These are phyloP conservation scores for Ogataea sp. DNA, from an alignment of 805 yeast genomes.

Conservation along the genomic window DNA sequence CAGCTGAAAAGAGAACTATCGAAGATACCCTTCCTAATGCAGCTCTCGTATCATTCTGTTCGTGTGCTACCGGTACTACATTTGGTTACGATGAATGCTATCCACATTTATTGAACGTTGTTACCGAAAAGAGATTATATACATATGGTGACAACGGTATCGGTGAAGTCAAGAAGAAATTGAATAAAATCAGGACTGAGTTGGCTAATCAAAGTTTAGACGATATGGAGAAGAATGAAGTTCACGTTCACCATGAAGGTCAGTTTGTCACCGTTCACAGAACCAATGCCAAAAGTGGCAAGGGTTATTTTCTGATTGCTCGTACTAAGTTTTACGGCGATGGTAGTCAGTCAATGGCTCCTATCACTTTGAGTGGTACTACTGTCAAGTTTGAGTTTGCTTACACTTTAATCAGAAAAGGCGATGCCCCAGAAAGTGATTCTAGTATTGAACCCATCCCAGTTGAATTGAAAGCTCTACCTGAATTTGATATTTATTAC, in stretches of 20 bases:
- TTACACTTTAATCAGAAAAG: constrained; percentile 45
- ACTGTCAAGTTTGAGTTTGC: constrained; percentile 49
- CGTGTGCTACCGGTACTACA: constrained; percentile 90
- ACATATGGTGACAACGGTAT: constrained; percentile 53
- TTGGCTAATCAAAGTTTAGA: constrained; percentile 54
- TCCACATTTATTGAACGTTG: constrained; percentile 76
- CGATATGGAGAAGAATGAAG: constrained; percentile 55
- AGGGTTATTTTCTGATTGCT: constrained; percentile 84
- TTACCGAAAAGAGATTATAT: constrained; percentile 63
- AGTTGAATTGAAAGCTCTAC: constrained; percentile 46
- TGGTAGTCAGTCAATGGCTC: constrained; percentile 45
- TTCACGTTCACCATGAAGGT: constrained; percentile 91
- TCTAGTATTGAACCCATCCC: constrained; percentile 54
- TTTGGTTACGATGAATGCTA: constrained; percentile 92
- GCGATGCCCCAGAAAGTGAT: constrained; percentile 37
- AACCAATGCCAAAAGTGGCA: constrained; percentile 73
- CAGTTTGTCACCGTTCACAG: constrained; percentile 89
- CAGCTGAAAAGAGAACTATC: constrained; percentile 81
- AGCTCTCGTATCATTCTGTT: constrained; percentile 86
- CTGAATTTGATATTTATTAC: constrained; percentile 38
- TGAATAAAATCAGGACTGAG: constrained; percentile 49
- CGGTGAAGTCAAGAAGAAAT: constrained; percentile 54
- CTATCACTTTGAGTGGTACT: constrained; percentile 54
- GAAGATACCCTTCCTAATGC: constrained; percentile 95
- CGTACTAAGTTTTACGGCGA: constrained; percentile 63